Evolutionary conservation across 2,329 filamentous ascomycete species (phyloP).

Genomic region (Aspergillus clavatus): DNA sequence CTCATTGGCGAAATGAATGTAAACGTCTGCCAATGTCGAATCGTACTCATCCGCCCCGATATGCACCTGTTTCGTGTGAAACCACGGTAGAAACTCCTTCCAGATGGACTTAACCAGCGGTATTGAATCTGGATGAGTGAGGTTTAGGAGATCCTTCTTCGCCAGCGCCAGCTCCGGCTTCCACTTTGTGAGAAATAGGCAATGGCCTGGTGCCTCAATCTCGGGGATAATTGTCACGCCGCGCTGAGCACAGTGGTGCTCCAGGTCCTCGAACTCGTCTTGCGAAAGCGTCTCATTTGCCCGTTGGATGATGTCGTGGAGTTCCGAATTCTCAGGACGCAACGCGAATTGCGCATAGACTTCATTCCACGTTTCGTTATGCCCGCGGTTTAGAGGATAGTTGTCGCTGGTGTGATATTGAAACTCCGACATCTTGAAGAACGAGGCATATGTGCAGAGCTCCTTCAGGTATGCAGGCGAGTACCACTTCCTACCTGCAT

Average conservation of each 20-base stretch:
- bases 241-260: constrained; percentile 48
- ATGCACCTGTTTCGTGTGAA: constrained; percentile 52
- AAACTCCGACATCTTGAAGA: constrained; percentile 58
- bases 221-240: constrained; percentile 58
- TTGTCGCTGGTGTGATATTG: constrained; percentile 58
- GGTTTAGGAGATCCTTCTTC: constrained; percentile 51
- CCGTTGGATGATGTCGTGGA: constrained; percentile 49
- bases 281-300: constrained; percentile 53
- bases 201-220: constrained; percentile 57
- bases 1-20: constrained; percentile 51
- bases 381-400: constrained; percentile 48
- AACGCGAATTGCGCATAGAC: constrained; percentile 55
- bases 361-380: constrained; percentile 43
- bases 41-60: constrained; percentile 56
- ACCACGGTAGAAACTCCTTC: constrained; percentile 54
- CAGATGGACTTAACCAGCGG: constrained; percentile 52
- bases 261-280: constrained; percentile 50
- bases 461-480: constrained; percentile 51
- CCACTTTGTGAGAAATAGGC: constrained; percentile 55
- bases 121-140: constrained; percentile 52
- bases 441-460: constrained; percentile 57
- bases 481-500: constrained; percentile 55
- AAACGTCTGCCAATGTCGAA: constrained; percentile 43
- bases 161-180: constrained; percentile 51
- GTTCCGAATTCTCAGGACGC: constrained; percentile 45